phyloP scores from a whole-genome alignment of 371 early-diverging fungal genomes.

The Lichtheimia ramosa region DNA sequence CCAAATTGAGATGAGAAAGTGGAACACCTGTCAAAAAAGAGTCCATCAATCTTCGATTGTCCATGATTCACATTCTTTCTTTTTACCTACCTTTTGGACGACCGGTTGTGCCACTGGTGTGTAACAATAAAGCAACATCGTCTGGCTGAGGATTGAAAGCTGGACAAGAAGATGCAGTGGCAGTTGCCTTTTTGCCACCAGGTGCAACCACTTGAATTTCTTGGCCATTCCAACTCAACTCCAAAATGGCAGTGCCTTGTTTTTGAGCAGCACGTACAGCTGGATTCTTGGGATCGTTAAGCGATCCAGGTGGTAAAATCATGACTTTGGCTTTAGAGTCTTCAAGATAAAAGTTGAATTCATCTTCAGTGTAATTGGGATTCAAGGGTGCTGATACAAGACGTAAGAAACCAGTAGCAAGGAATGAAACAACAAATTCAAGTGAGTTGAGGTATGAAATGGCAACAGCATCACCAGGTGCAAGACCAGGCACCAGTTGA shows the following conservation, averaged over 20 bases:
- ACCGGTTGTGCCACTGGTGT: conserved; percentile 86
- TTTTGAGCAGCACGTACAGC: conserved; percentile 67
- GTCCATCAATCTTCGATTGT: not conserved
- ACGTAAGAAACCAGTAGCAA: conserved; percentile 65
- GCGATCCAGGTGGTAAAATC: conserved; percentile 60
- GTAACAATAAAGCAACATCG: conserved; percentile 73
- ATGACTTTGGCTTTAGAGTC: conserved; percentile 67
- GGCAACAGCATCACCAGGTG: conserved; percentile 66
- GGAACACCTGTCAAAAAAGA: conserved; percentile 64
- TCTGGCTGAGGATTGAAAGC: conserved; percentile 43
- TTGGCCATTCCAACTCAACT: conserved; percentile 54
- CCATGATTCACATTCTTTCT: not conserved
- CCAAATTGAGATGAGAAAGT: conserved; percentile 78
- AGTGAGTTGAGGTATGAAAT: conserved; percentile 73
- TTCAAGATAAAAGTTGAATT: conserved; percentile 80
- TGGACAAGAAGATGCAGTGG: not conserved
- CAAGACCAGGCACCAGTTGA: conserved; percentile 31
- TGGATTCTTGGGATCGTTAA: conserved; percentile 43
- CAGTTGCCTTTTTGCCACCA: not conserved
- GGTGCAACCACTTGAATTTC: conserved; percentile 25
- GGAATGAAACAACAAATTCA: conserved; percentile 69
- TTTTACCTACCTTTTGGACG: conserved; percentile 70
- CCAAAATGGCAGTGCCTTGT: conserved; percentile 55
- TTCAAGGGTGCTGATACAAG: conserved; percentile 80
- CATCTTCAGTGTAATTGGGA: conserved; percentile 69